Percentiles rank a stretch among this genome's conserved stretches.
Conservation (phyloP, 1,284 basidiomycete genomes). For the Phylloporus sp. region DNA sequence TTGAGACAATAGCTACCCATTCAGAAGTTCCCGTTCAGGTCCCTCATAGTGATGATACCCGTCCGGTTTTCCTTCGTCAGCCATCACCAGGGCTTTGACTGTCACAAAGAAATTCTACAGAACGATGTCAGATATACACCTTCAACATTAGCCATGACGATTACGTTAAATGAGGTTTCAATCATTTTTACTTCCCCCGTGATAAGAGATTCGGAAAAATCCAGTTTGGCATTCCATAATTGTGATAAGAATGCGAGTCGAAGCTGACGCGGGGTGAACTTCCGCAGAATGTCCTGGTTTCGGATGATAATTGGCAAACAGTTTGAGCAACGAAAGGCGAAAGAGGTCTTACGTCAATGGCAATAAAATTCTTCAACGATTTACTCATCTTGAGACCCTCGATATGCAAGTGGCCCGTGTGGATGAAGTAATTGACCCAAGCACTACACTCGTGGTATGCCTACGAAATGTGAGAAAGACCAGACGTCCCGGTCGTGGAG, state of each 20-base stretch:
- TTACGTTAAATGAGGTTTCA: constrained; percentile 87
- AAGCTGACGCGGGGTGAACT: constrained; percentile 87
- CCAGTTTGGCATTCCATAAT: constrained; percentile 91
- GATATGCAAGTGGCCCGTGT: constrained; percentile 98
- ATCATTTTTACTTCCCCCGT: constrained; percentile 87
- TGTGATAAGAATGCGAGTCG: constrained; percentile 95
- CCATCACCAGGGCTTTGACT: constrained; percentile 78
- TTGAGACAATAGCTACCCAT: constrained; percentile 50
- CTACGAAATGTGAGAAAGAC: constrained; percentile 43
- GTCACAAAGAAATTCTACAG: constrained; percentile 95
- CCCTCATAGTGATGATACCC: constrained; percentile 67
- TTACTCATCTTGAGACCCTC: constrained; percentile 99
- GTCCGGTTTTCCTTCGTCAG: constrained; percentile 53
- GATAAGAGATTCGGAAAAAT: constrained; percentile 93
- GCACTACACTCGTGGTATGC: constrained; percentile 91
- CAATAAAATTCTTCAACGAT: constrained; percentile 99
- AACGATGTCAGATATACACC: constrained; percentile 9
- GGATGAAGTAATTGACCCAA: constrained; percentile 99
- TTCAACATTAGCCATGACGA: constrained; percentile 24
- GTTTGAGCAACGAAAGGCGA: constrained; percentile 5
- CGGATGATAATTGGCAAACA: constrained; percentile 8
- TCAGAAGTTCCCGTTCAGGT: constrained; percentile 67
- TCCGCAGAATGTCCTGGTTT: constrained; percentile 84
- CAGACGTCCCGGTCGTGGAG: constrained; percentile 10
- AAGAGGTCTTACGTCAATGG: constrained; percentile 80